A percentile compares a stretch with the other conserved stretches of the same genome.
Evolutionary conservation across 2,329 filamentous ascomycete species (phyloP).

Genomic region (Fusarium tupiense): DNA sequence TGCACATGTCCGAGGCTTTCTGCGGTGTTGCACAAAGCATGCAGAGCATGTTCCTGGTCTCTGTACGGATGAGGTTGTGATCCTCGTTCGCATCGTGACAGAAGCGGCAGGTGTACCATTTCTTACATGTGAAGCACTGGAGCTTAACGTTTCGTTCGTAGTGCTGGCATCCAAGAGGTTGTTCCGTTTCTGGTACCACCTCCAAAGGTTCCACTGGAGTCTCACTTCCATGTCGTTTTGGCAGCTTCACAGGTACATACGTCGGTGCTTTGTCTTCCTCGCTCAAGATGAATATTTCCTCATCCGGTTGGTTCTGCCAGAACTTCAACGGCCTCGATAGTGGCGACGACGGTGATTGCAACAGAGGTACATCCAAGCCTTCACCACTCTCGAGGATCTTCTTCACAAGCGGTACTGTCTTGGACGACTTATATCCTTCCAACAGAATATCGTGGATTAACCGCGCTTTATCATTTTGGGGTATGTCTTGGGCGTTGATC

Average conservation of each 20-base stretch:
- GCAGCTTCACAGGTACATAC: constrained; percentile 66
- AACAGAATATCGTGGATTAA: constrained; percentile 77
- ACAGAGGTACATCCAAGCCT: constrained; percentile 45
- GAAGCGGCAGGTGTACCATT: constrained; percentile 94
- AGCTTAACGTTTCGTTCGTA: constrained; percentile 97
- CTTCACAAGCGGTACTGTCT: constrained; percentile 26
- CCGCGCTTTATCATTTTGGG: constrained; percentile 72
- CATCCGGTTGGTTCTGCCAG: constrained; percentile 63
- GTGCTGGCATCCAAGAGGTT: constrained; percentile 82
- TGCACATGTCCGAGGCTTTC: constrained; percentile 80
- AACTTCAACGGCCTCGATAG: constrained; percentile 64
- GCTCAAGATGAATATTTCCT: constrained; percentile 61
- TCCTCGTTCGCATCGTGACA: constrained; percentile 89
- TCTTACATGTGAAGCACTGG: constrained; percentile 88
- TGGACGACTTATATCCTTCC: constrained; percentile 68
- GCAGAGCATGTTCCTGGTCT: constrained; percentile 95
- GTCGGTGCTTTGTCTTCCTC: constrained; percentile 74
- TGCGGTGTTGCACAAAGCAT: constrained; percentile 94
- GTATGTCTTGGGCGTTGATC: constrained; percentile 70
- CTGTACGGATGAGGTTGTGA: constrained; percentile 80
- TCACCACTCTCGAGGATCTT: constrained; percentile 25
- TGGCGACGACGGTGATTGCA: constrained; percentile 54
- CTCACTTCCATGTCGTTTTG: constrained; percentile 59
- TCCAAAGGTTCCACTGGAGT: constrained; percentile 35
- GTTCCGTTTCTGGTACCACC: constrained; percentile 39